Percentiles rank a stretch among this genome's conserved stretches.
These are phyloP conservation scores for Puccinellia tenuiflora DNA, from an alignment of 176 grass and related monocot species.

Conservation along the genomic window DNA sequence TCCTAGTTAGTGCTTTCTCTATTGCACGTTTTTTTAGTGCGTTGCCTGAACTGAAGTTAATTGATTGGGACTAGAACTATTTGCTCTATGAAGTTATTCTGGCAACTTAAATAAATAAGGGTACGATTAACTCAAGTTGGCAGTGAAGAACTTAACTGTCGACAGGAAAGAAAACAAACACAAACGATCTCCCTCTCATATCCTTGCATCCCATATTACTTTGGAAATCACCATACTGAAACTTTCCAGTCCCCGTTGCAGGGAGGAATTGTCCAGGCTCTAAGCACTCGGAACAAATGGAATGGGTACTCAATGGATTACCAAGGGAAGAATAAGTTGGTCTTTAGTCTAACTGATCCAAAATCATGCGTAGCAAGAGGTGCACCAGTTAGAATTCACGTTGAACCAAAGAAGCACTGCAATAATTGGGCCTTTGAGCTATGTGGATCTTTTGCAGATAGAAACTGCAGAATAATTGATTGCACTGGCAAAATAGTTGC, in stretches of 20 bases:
- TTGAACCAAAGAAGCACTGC: constrained; percentile 47
- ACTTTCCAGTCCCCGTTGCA: constrained; percentile 19
- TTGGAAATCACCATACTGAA: neutral
- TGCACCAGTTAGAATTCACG: constrained; percentile 45
- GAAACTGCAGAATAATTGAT: constrained; percentile 61
- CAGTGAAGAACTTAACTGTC: neutral
- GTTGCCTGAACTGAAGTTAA: constrained; percentile 15
- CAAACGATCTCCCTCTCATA: neutral
- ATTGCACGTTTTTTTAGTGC: constrained; percentile 7
- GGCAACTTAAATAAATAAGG: constrained; percentile 10
- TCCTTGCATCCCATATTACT: constrained; percentile 17
- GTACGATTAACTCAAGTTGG: constrained; percentile 15
- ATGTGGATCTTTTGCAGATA: constrained; percentile 69
- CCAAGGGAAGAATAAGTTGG: constrained; percentile 47
- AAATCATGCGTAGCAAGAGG: constrained; percentile 52
- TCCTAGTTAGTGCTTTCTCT: neutral
- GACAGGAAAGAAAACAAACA: neutral
- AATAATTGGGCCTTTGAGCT: constrained; percentile 72
- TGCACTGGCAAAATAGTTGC: constrained; percentile 47
- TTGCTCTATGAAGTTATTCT: constrained; percentile 6
- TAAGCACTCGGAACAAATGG: constrained; percentile 72
- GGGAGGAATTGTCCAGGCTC: constrained; percentile 76
- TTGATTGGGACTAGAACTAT: neutral
- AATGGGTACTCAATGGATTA: constrained; percentile 65
- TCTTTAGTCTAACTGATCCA: constrained; percentile 76